Percentiles rank a stretch among this genome's conserved stretches.
phyloP scores from a whole-genome alignment of 768 basidiomycete species.

The Amanita pseudoporphyria region DNA sequence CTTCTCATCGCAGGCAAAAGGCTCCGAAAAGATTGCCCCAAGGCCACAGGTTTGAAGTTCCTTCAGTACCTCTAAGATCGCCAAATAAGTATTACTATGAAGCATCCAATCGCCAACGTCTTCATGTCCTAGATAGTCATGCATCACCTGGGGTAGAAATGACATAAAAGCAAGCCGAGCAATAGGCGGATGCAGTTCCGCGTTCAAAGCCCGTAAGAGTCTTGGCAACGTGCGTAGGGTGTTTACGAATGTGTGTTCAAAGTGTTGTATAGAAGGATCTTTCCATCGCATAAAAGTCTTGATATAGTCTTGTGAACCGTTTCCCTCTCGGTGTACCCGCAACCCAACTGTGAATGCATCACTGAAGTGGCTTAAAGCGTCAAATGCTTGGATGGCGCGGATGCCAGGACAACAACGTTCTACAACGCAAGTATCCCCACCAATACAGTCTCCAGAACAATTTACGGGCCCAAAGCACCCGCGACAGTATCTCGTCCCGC shows the following conservation, averaged over 20 bases:
- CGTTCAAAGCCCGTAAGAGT: constrained; percentile 7
- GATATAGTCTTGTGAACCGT: constrained; percentile 7
- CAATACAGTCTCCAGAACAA: constrained; percentile 17
- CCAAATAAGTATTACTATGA: constrained; percentile 23
- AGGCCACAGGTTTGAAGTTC: constrained; percentile 17
- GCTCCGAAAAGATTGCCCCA: constrained; percentile 11
- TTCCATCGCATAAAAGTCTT: constrained; percentile 7
- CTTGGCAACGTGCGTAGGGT: constrained; percentile 8
- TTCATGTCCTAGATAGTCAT: constrained; percentile 21
- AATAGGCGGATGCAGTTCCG: constrained; percentile 12
- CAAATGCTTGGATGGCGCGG: constrained; percentile 23
- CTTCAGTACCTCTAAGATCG: constrained; percentile 20
- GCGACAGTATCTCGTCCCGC: constrained; percentile 22
- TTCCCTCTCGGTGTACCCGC: constrained; percentile 8
- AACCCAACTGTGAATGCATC: constrained; percentile 17
- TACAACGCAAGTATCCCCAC: constrained; percentile 19
- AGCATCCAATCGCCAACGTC: constrained; percentile 27
- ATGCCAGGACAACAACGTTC: constrained; percentile 22
- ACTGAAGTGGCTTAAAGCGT: constrained; percentile 24
- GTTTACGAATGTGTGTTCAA: constrained; percentile 7
- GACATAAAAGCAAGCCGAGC: constrained; percentile 17
- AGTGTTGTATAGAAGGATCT: neutral
- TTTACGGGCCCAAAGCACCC: constrained; percentile 20
- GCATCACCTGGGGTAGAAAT: constrained; percentile 23
- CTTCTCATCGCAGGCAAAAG: constrained; percentile 5